These are phyloP conservation scores for Naganishia randhawae DNA, from an alignment of 768 basidiomycete genomes.

Conservation along the genomic window DNA sequence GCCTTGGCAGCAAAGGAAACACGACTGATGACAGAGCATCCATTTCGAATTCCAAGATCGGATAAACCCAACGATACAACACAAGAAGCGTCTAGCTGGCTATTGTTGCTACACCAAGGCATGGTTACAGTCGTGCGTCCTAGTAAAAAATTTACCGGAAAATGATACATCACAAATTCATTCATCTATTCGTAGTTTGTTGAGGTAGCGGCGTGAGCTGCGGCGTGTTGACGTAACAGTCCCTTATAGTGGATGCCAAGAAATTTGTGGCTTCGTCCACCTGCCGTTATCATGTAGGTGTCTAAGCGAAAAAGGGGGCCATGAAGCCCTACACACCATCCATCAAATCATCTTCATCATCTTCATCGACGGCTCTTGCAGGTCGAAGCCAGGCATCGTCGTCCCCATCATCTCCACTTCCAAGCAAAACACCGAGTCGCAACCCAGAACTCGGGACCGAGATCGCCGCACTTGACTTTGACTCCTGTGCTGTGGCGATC, in stretches of 20 bases:
- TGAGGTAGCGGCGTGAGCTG: not conserved
- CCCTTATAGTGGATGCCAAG: too few relatives aligned
- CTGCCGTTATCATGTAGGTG: not conserved
- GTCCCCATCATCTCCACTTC: constrained; percentile 8
- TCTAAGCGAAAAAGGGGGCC: not conserved
- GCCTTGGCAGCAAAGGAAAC: too few relatives aligned
- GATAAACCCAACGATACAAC: not conserved
- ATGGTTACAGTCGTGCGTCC: not conserved
- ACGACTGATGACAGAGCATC: too few relatives aligned
- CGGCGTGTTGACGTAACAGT: too few relatives aligned
- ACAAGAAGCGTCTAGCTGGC: not conserved
- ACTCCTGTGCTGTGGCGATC: too few relatives aligned
- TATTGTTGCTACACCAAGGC: too few relatives aligned
- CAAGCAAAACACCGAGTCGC: constrained; percentile 15
- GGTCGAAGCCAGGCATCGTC: constrained; percentile 4
- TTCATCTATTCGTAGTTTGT: not conserved
- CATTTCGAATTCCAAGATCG: not conserved
- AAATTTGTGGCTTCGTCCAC: not conserved
- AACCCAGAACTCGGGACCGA: constrained; percentile 7
- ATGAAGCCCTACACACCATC: not conserved
- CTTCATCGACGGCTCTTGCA: not conserved
- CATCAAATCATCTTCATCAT: constrained; percentile 5
- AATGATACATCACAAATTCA: not conserved
- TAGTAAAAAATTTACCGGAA: not conserved
- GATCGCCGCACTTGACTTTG: not conserved